Evolutionary conservation across 148 eudicot species (phyloP), one percentile per base, ranked within the genome.

Genomic region (Limonium bicolor): DNA sequence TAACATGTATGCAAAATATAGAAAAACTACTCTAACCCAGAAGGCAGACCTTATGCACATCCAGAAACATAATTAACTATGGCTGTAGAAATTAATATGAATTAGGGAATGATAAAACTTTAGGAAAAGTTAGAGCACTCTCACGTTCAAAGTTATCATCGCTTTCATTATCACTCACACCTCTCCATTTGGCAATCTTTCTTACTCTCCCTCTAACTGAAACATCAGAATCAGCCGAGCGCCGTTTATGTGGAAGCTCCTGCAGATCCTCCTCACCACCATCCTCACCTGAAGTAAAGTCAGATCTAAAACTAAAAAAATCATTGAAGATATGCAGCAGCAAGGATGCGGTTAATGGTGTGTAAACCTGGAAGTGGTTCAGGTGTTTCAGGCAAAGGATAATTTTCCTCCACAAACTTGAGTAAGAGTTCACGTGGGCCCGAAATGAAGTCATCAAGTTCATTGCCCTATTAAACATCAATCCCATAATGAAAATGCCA

Each of bases 361-460:
- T 43, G 13, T 53, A 34, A 55, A 85, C 99, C 99, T 72, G 84
- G 54, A 33, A 67, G 59, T 26, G 82, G 69, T 60, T 80, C 99
- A 51, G 99, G 95, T 53, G 80, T 65, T 53, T 78, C 93, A 58
- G 99, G 99, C 54, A 85, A 62, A 31, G 99, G 99, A 67, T 80
- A 90, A 50, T 90, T 75, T 59, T 90, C 95, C 55, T 90, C 93
- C 58, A 84, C 99, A 71, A 90, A 81, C 69, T 90, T 90, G 20
- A 85, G 86, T 61, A 90, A 69, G 47, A 90, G 78, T 56, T 90
- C 99, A 42, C 99, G 93, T 60, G 99, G 94, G 45, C 95, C 99
- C 48, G 99, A 90, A 56, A 90, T 60, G 55, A 90, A 90, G 62
- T 90, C 99, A 69, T 78, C 99, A 27, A 90, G 93, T 59, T 90